Evolutionary conservation across 768 basidiomycete genomes (phyloP).

Genomic region (Porpolomopsis calyptriformis): DNA sequence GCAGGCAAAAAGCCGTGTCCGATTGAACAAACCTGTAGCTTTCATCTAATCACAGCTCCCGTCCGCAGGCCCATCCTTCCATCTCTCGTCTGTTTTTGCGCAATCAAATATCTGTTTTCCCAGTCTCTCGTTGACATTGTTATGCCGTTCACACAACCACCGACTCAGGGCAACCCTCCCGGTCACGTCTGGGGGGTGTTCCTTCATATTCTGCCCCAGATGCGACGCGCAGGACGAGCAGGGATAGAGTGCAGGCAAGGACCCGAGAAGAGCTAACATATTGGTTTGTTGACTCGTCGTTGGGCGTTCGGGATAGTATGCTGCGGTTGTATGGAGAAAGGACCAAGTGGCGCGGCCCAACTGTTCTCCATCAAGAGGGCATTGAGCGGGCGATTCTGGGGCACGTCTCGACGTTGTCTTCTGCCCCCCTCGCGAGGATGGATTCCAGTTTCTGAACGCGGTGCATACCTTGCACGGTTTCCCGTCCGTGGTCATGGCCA

Average conservation of each 20-base stretch:
- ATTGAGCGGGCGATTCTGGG: slow-evolving; percentile 29
- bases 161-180: slow-evolving; percentile 54
- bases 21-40: neutral
- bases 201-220: slow-evolving; percentile 59
- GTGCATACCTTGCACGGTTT: slow-evolving; percentile 93
- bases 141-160: slow-evolving; percentile 91
- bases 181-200: slow-evolving; percentile 68
- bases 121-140: slow-evolving; percentile 79
- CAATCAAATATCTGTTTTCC: slow-evolving; percentile 84
- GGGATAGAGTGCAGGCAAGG: slow-evolving; percentile 79
- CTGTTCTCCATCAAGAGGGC: slow-evolving; percentile 83
- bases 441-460: slow-evolving; percentile 61
- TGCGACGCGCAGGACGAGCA: slow-evolving; percentile 80
- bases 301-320: slow-evolving; percentile 86
- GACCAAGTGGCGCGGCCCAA: slow-evolving; percentile 94
- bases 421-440: slow-evolving; percentile 17
- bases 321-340: slow-evolving; percentile 90
- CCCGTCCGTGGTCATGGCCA: slow-evolving; percentile 86
- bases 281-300: slow-evolving; percentile 64
- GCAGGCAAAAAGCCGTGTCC: too few relatives aligned
- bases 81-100: slow-evolving; percentile 70
- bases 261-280: slow-evolving; percentile 71
- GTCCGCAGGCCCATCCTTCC: slow-evolving; percentile 84
- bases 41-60: slow-evolving; percentile 68
- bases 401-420: slow-evolving; percentile 16